Evolutionary conservation across 345 rosid genomes (phyloP), one percentile per base, ranked within the genome.

Genomic region (Arabidopsis thaliana): DNA sequence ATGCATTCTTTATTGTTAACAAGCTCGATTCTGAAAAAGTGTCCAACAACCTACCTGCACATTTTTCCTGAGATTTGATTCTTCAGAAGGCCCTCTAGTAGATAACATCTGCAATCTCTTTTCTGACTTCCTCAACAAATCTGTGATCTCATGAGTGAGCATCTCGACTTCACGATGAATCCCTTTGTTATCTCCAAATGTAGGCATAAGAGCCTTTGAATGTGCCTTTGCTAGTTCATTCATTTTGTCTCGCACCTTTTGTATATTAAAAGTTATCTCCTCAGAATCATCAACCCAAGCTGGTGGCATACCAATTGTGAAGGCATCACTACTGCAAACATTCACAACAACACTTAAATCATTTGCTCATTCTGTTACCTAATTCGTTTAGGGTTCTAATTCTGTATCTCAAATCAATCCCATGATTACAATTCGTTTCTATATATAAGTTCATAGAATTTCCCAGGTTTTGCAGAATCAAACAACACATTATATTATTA

Each of bases 211-310:
- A 57, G 94, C 93, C 82, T 92, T 92, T 40, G 93, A 85, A 76
- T 92, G 94, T 65, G 96, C 93, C 79, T 85, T 93, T 5, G 88
- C 84, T 74, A 93, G 62, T 77, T 88, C 94, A 14, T 76, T 80
- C 94, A 90, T 88, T 84, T 87, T 90, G 23, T 78, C 78, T 56
- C 85, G 74, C 28, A 90, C 91, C 13, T 80, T 85, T 12, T 90
- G 96, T 78, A 90, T 85, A 74, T 88, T 85, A 62, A 68, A 82
- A 5, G 89, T 84, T 76, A 93, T 84, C 78, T 88, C 98, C 83
- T 90, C 96, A 2, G 94, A 88, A 67, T 87, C 87, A 22, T 88
- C 91, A 42, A 93, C 94, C 98, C 98, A 93, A 75, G 85, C 89
- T 53, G 96, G 98, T 46, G 98, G 98, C 20, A 93, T 72, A 79